phyloP scores from a whole-genome alignment of 306 rosid species.

The Morella rubra region DNA sequence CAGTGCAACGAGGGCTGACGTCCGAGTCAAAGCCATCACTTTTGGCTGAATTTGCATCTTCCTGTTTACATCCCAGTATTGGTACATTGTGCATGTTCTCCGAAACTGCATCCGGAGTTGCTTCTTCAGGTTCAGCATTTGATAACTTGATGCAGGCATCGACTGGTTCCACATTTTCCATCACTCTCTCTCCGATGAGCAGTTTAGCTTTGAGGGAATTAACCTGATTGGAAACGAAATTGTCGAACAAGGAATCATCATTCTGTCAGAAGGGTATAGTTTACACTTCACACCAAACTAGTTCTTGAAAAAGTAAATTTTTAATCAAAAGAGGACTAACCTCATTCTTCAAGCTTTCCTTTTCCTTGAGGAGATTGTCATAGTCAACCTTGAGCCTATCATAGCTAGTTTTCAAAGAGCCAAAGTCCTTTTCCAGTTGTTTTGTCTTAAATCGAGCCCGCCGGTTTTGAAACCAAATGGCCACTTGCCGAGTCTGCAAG shows the following conservation, averaged over 20 bases:
- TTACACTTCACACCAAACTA: conserved; percentile 15
- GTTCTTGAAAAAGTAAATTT: conserved; percentile 28
- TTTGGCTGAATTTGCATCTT: conserved; percentile 79
- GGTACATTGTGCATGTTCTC: conserved; percentile 42
- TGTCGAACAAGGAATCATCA: conserved; percentile 24
- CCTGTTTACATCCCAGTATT: conserved; percentile 58
- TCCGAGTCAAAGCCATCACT: conserved; percentile 74
- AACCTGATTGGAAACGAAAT: conserved; percentile 38
- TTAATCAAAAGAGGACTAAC: conserved; percentile 33
- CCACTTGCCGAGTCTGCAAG: conserved; percentile 89
- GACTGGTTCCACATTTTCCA: conserved; percentile 28
- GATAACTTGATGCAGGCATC: conserved; percentile 40
- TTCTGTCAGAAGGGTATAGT: conserved; percentile 31
- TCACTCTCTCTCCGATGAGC: conserved; percentile 44
- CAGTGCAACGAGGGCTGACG: conserved; percentile 51
- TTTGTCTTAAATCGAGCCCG: conserved; percentile 81
- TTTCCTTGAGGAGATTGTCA: conserved; percentile 61
- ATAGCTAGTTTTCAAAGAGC: conserved; percentile 56
- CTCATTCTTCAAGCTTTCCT: conserved; percentile 55
- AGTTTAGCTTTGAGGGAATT: conserved; percentile 56
- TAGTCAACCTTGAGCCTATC: conserved; percentile 56
- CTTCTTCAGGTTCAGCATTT: conserved; percentile 34
- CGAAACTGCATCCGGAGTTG: conserved; percentile 36
- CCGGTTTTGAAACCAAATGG: conserved; percentile 93
- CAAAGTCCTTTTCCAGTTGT: conserved; percentile 72